phyloP scores from a whole-genome alignment of 139 green algal species.

The Ostreobium quekettii region DNA sequence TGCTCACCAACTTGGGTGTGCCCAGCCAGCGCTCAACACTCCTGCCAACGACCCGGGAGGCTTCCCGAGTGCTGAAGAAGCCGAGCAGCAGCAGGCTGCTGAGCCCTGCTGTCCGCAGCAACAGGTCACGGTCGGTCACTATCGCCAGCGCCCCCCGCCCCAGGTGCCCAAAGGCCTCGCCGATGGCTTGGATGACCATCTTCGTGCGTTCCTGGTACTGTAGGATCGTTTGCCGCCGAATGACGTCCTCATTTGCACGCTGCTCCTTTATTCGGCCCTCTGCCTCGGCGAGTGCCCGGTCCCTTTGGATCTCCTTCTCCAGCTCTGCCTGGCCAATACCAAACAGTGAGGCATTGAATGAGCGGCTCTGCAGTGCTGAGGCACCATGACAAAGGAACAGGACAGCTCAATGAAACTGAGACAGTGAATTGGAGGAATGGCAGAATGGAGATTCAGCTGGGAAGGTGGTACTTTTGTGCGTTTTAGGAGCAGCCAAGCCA shows the following conservation, averaged over 20 bases:
- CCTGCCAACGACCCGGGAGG: conserved; percentile 56
- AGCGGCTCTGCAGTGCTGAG: too few relatives aligned
- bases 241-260: conserved; percentile 93
- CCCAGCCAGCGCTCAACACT: conserved; percentile 73
- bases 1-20: conserved; percentile 70
- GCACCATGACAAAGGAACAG: conserved; percentile 3
- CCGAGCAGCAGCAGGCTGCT: conserved; percentile 15
- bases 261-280: conserved; percentile 83
- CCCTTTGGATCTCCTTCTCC: conserved; percentile 73
- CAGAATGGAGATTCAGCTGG: not conserved
- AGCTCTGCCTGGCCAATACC: conserved; percentile 60
- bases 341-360: too few relatives aligned
- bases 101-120: conserved; percentile 6
- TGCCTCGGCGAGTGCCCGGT: conserved; percentile 86
- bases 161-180: conserved; percentile 6
- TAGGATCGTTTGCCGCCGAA: conserved; percentile 40
- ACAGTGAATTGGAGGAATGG: not conserved
- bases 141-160: conserved; percentile 12
- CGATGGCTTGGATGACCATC: conserved; percentile 17
- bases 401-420: not conserved
- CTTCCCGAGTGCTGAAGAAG: conserved; percentile 49
- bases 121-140: conserved; percentile 6
- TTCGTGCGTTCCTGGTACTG: conserved; percentile 19
- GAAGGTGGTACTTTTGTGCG: not conserved
- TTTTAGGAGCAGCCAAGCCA: too few relatives aligned